Conservation (phyloP, 1,284 basidiomycete genomes). For the Retiboletus flavoniger region DNA sequence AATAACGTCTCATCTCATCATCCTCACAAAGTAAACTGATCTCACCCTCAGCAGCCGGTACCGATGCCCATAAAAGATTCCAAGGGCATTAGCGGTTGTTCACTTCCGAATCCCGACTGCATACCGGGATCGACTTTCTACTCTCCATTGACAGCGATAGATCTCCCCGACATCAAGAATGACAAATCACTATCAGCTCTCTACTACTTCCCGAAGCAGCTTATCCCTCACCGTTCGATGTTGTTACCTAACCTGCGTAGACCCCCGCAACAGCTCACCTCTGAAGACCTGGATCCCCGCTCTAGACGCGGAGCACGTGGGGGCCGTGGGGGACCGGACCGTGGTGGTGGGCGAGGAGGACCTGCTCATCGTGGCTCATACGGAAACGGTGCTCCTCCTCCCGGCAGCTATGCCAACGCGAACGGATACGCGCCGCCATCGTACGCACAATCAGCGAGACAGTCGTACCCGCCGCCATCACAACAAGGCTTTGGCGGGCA, state of each 20-base stretch:
- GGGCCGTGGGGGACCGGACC: conserved; percentile 41
- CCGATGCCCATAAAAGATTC: conserved; percentile 69
- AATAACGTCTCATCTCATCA: conserved; percentile 30
- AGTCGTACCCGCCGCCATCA: conserved; percentile 19
- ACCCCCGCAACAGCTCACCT: conserved; percentile 61
- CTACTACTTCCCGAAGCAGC: conserved; percentile 89
- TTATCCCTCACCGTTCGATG: conserved; percentile 81
- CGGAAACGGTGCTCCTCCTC: conserved; percentile 32
- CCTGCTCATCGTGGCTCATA: conserved; percentile 27
- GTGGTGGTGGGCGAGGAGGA: conserved; percentile 42
- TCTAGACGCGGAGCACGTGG: conserved; percentile 44
- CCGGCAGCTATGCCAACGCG: conserved; percentile 21
- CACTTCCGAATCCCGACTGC: conserved; percentile 83
- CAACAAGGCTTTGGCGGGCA: conserved; percentile 35
- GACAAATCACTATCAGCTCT: conserved; percentile 86
- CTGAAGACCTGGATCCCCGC: conserved; percentile 68
- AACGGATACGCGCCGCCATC: conserved; percentile 24
- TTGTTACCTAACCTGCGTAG: conserved; percentile 76
- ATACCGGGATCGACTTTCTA: conserved; percentile 91
- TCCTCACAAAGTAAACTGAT: conserved; percentile 15
- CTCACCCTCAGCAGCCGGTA: conserved; percentile 48
- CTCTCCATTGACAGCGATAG: conserved; percentile 61
- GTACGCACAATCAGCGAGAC: conserved; percentile 25
- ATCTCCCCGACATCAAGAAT: conserved; percentile 77
- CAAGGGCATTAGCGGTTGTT: conserved; percentile 78